Base-by-base conservation (phyloP, 306 rosid genomes). In the Casuarina equisetifolia region DNA sequence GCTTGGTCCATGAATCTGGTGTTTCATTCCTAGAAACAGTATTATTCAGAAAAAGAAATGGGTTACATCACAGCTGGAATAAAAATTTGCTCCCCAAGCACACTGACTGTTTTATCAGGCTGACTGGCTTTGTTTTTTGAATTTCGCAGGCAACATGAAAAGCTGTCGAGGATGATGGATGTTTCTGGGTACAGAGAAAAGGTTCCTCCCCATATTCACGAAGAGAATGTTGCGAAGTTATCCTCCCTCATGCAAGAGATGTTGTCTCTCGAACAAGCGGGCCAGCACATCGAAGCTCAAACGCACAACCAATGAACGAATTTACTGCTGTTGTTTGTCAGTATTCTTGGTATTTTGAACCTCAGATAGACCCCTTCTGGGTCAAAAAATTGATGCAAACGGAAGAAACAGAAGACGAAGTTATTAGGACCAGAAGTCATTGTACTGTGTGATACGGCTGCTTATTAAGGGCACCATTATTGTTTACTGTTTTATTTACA, bases 151-250 rank as follows among this genome's bases (percentile, higher is more conserved):
- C 89, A 90, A 85, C 88, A 80, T 43, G 98, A 88, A 53, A 94
- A 77, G 85, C 74, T 92, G 25, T 87, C 84, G 20, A 90, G 82
- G 90, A 86, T 70, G 71, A 83, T 88, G 75, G 87, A 76, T 57
- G 89, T 86, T 39, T 48, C 89, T 35, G 93, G 97, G n/a, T 94
- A 94, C 88, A 86, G 72, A 79, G 95, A 92, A 74, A 94, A 92
- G 87, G 97, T 88, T 49, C 85, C 85, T 0, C 63, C 76, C 8
- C 73, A 86, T 15, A 82, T 92, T 54, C 89, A 88, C 70, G 82
- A 84, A 2, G 92, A 85, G 66, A 81, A 90, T 52, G 83, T 73
- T n/a, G 84, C 85, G 38, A 94, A 88, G 90, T 85, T 92, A 6
- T 85, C 84, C 55, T 83, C 93, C 38, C 90, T 88, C 4, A 54